phyloP scores from a whole-genome alignment of 352 stramenopile species.

The Nothophytophthora sp. region DNA sequence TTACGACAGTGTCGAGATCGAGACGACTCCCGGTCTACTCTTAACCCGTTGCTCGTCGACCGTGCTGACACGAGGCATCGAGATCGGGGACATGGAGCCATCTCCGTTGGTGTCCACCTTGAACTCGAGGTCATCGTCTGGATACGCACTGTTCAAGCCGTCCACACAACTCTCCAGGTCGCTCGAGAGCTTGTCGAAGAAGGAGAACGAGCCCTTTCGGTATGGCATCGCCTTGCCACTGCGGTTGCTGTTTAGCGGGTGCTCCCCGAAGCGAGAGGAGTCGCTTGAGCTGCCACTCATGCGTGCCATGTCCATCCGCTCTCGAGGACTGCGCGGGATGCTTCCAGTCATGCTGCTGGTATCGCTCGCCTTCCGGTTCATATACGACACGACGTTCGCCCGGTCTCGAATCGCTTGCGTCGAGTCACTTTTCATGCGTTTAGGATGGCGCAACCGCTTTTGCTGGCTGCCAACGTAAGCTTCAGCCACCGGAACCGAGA shows the following conservation, averaged over 20 bases:
- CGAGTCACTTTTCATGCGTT: slow-evolving; percentile 36
- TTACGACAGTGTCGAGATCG: slow-evolving; percentile 33
- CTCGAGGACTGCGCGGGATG: slow-evolving; percentile 56
- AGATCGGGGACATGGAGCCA: slow-evolving; percentile 25
- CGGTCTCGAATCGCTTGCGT: slow-evolving; percentile 80
- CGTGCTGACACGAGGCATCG: slow-evolving; percentile 23
- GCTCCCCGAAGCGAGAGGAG: slow-evolving; percentile 54
- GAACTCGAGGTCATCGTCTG: slow-evolving; percentile 40
- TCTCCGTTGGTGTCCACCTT: slow-evolving; percentile 23
- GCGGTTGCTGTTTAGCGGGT: slow-evolving; percentile 40
- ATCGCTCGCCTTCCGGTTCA: slow-evolving; percentile 85
- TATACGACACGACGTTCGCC: slow-evolving; percentile 85
- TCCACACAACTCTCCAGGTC: slow-evolving; percentile 64
- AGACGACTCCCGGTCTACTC: slow-evolving; percentile 19
- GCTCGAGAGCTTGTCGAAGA: slow-evolving; percentile 85
- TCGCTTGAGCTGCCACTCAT: slow-evolving; percentile 76
- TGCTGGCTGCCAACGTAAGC: slow-evolving; percentile 7
- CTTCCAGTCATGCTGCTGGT: slow-evolving; percentile 71
- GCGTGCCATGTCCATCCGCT: slow-evolving; percentile 31
- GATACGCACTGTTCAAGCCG: slow-evolving; percentile 46
- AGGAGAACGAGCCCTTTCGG: slow-evolving; percentile 86
- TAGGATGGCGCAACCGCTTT: slow-evolving; percentile 22
- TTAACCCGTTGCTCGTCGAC: slow-evolving; percentile 28
- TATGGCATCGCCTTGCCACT: slow-evolving; percentile 41
- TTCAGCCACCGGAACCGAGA: slow-evolving; percentile 32